Base-by-base conservation (phyloP, 2,329 filamentous ascomycete genomes). In the Cladosporium sp. region DNA sequence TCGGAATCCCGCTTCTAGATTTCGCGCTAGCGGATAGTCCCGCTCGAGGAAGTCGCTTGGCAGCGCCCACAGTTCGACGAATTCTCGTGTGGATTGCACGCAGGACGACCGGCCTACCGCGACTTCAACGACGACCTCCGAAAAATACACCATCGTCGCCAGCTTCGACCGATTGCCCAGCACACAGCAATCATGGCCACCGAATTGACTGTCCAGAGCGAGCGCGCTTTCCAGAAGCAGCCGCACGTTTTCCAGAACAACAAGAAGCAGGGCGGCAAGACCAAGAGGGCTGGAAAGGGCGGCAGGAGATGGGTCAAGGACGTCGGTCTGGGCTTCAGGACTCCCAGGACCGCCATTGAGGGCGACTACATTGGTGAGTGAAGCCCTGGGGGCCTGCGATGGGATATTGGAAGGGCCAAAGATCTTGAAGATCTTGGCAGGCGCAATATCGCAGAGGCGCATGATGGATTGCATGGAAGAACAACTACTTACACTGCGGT, bases 201-300 rank as follows among this genome's bases (percentile, higher is more conserved):
- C 88, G 93, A 97, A 88, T 88, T 97, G 87, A 96, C 93, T 84
- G 95, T 99, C 85, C 95, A 99, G 90, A 96, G 92, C 83, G 95
- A 99, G 91, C 94, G 95, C 87, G 95, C 95, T 88, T 99, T 92
- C 92, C 95, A 98, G 86, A 99, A 99, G 91, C 94, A 99, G 89
- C 95, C 95, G 84, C 95, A 99, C 86, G 97, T 99, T 88, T 99
- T 98, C 92, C 89, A 92, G 80, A 97, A 98, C 90, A 87, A 90
- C 82, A 99, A 99, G 91, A 86, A 87, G 83, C 92, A 93, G 88
- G 85, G 89, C 81, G 90, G 91, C 85, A 92, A 91, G 82, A 86
- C 86, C 83, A 90, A 84, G 78, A 84, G 90, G 82, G 90, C 90
- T 78, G 93, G 93, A 83, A 96, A 96, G 90, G 91, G 88, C 83